Evolutionary conservation across 78 protist species (phyloP).

Genomic region (Cavenderia fasciculata): DNA sequence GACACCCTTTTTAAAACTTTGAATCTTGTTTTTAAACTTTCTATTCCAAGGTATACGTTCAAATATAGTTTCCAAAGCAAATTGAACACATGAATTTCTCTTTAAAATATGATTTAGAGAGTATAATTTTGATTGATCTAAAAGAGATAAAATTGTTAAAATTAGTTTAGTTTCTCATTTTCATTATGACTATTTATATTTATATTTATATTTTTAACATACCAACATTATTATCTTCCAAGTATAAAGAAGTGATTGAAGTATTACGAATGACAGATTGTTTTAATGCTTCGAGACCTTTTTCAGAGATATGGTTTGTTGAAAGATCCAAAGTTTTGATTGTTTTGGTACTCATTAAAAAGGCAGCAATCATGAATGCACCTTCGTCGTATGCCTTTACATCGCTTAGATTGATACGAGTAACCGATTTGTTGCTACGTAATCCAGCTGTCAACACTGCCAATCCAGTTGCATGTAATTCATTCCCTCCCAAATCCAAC

Average conservation of each 20-base stretch:
- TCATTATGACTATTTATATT: too few species aligned
- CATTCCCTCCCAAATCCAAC: slow-evolving; percentile 63
- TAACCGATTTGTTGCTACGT: slow-evolving; percentile 32
- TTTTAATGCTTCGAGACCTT: slow-evolving; percentile 39
- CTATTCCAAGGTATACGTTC: slow-evolving; percentile 35
- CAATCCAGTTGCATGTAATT: slow-evolving; percentile 8
- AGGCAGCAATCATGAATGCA: slow-evolving; percentile 55
- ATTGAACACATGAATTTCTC: slow-evolving; percentile 37
- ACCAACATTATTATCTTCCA: slow-evolving; percentile 31
- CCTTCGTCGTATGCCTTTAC: slow-evolving; percentile 65
- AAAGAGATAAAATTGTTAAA: neutral
- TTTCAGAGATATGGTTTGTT: slow-evolving; percentile 44
- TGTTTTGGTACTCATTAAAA: slow-evolving; percentile 6
- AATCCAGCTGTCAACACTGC: slow-evolving; percentile 23
- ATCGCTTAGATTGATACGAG: slow-evolving; percentile 57
- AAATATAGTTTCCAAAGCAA: slow-evolving; percentile 19
- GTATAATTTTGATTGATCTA: slow-evolving; percentile 30
- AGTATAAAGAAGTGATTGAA: neutral
- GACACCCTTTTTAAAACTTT: slow-evolving; percentile 24
- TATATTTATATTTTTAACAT: neutral
- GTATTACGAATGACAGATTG: slow-evolving; percentile 28
- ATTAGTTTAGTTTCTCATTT: neutral
- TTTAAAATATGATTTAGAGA: neutral
- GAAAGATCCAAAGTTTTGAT: slow-evolving; percentile 37
- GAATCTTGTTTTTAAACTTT: slow-evolving; percentile 27